Conservation (phyloP, 225 moss, liverwort and hornwort species). For the Antitrichia curtipendula region DNA sequence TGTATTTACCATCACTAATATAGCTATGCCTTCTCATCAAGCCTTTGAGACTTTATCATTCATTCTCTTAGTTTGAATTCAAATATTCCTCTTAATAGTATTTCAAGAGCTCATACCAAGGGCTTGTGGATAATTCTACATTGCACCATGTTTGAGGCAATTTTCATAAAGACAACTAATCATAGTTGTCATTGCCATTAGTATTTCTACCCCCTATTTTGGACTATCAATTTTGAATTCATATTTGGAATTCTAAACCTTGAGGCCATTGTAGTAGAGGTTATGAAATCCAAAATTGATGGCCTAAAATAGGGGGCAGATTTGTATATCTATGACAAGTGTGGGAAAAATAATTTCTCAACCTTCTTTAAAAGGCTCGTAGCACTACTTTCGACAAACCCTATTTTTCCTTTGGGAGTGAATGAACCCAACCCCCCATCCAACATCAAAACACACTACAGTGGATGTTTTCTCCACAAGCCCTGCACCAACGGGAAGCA, state of each 20-base stretch:
- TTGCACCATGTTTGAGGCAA: neutral
- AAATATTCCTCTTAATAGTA: neutral
- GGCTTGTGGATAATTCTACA: neutral
- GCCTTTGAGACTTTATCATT: neutral
- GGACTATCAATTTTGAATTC: fast-evolving
- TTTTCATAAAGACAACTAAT: neutral
- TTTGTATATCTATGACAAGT: neutral
- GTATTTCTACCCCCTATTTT: neutral
- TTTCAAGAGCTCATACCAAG: neutral
- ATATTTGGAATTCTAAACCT: neutral
- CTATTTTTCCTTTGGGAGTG: neutral
- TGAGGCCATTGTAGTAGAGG: neutral
- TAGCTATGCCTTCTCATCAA: neutral
- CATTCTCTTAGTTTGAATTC: neutral
- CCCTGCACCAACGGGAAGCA: neutral
- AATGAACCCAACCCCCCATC: neutral
- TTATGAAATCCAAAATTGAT: neutral
- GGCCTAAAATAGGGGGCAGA: fast-evolving
- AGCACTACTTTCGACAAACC: neutral
- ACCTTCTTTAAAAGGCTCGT: fast-evolving
- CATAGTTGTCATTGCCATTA: neutral
- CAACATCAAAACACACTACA: neutral
- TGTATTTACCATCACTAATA: neutral
- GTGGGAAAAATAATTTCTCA: too few species aligned
- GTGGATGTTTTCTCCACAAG: neutral